phyloP scores from a whole-genome alignment of 192 early-diverging fungal species.

The Podila horticola region DNA sequence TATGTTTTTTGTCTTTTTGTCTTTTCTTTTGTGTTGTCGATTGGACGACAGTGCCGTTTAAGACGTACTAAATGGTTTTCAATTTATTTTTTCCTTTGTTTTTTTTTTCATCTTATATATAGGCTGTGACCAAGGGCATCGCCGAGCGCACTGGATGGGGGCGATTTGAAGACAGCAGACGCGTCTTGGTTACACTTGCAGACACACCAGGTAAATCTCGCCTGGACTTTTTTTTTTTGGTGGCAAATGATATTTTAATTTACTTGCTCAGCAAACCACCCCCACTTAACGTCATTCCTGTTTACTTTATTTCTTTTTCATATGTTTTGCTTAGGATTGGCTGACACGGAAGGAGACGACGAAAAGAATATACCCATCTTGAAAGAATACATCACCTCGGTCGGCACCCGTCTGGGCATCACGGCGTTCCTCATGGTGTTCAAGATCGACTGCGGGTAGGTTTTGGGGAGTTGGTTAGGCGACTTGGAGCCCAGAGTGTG shows the following conservation, averaged over 20 bases:
- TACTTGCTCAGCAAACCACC: neutral
- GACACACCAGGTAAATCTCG: conserved; percentile 33
- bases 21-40: neutral
- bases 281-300: neutral
- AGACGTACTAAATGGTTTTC: neutral
- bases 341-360: conserved; percentile 52
- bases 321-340: conserved; percentile 16
- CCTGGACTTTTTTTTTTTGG: neutral
- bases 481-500: no score
- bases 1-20: conserved; percentile 2
- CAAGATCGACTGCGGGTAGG: conserved; percentile 51
- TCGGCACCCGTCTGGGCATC: conserved; percentile 38
- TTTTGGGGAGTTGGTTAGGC: no score
- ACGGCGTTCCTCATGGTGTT: conserved; percentile 45
- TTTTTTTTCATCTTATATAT: neutral
- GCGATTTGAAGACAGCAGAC: conserved; percentile 41
- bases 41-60: neutral
- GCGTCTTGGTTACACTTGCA: conserved; percentile 31
- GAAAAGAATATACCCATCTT: conserved; percentile 53
- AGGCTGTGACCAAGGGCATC: conserved; percentile 48
- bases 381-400: conserved; percentile 45
- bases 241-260: neutral
- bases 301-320: no score
- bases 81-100: neutral
- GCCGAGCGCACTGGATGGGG: conserved; percentile 47